These are phyloP conservation scores for Sugiyamaella chiloensis DNA, from an alignment of 805 yeast genomes.

Conservation along the genomic window DNA sequence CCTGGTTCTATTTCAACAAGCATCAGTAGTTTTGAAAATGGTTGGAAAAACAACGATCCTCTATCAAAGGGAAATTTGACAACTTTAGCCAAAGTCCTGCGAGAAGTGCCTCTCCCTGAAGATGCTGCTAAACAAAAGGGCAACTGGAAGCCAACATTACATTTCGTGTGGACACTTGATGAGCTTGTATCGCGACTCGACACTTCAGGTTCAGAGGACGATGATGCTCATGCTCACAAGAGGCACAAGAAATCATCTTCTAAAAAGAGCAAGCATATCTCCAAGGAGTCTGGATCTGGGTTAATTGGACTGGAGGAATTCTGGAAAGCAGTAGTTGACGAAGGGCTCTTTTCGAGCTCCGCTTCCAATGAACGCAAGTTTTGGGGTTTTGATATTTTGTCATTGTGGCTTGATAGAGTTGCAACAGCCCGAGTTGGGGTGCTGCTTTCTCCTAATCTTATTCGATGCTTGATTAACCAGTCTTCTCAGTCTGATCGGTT, in stretches of 20 bases:
- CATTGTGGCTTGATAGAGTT: conserved; percentile 40
- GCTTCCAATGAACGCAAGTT: conserved; percentile 84
- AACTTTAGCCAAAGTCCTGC: conserved; percentile 56
- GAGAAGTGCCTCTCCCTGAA: conserved; percentile 38
- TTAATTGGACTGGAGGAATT: conserved; percentile 54
- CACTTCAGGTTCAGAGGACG: not conserved
- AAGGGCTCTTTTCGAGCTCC: conserved; percentile 68
- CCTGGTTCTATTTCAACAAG: conserved; percentile 31
- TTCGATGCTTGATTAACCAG: conserved; percentile 75
- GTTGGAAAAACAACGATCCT: conserved; percentile 76
- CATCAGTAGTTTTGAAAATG: conserved; percentile 18
- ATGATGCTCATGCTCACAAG: not conserved
- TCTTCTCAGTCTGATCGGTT: conserved; percentile 61
- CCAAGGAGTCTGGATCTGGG: conserved; percentile 28
- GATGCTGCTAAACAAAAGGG: conserved; percentile 50
- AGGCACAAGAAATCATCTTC: not conserved
- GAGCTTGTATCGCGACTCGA: conserved; percentile 29
- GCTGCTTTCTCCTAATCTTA: conserved; percentile 46
- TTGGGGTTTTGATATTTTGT: conserved; percentile 78
- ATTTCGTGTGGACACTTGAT: conserved; percentile 68
- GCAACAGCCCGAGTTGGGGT: conserved; percentile 22
- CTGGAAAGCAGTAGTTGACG: conserved; percentile 79
- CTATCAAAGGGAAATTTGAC: conserved; percentile 65
- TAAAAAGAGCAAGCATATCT: conserved; percentile 26
- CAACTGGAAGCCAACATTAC: conserved; percentile 71